phyloP scores from a whole-genome alignment of 805 yeast genomes.

The Nakazawaea wyomingensis region DNA sequence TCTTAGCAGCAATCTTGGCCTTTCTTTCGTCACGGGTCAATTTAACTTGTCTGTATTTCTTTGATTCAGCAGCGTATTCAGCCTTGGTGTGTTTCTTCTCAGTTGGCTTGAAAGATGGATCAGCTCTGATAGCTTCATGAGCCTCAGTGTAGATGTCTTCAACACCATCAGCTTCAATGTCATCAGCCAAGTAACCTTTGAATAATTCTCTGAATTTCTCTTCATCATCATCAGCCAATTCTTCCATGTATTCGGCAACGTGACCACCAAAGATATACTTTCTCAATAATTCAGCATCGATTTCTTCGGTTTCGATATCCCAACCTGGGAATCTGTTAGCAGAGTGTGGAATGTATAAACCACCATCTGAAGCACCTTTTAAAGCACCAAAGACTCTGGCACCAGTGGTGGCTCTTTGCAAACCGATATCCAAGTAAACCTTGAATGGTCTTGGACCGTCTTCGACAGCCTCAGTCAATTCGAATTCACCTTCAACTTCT shows the following conservation, averaged over 20 bases:
- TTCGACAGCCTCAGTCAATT: slow-evolving; percentile 98
- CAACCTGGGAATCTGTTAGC: slow-evolving; percentile 99
- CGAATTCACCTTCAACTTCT: slow-evolving; percentile 99
- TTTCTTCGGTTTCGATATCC: slow-evolving; percentile 98
- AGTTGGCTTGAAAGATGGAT: slow-evolving; percentile 87
- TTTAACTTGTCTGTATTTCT: slow-evolving; percentile 85
- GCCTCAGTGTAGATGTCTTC: slow-evolving; percentile 96
- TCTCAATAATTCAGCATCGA: slow-evolving; percentile 95
- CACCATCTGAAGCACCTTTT: slow-evolving; percentile 99
- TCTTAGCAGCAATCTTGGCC: slow-evolving; percentile 87
- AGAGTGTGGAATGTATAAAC: slow-evolving; percentile 98
- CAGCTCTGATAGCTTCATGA: slow-evolving; percentile 93
- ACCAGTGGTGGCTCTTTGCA: slow-evolving; percentile 99
- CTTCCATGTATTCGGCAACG: slow-evolving; percentile 99
- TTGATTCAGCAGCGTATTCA: slow-evolving; percentile 95
- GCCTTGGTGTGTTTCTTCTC: slow-evolving; percentile 93
- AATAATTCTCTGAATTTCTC: slow-evolving; percentile 96
- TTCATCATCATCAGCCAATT: slow-evolving; percentile 99
- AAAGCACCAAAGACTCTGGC: slow-evolving; percentile 99
- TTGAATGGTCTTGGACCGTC: slow-evolving; percentile 99
- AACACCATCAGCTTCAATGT: slow-evolving; percentile 91
- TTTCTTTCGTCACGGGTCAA: slow-evolving; percentile 88
- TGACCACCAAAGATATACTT: slow-evolving; percentile 99
- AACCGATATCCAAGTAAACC: slow-evolving; percentile 98
- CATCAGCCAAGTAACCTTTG: slow-evolving; percentile 95